Conservation (phyloP, 257 asterid genomes). For the Cynanchum wilfordii region DNA sequence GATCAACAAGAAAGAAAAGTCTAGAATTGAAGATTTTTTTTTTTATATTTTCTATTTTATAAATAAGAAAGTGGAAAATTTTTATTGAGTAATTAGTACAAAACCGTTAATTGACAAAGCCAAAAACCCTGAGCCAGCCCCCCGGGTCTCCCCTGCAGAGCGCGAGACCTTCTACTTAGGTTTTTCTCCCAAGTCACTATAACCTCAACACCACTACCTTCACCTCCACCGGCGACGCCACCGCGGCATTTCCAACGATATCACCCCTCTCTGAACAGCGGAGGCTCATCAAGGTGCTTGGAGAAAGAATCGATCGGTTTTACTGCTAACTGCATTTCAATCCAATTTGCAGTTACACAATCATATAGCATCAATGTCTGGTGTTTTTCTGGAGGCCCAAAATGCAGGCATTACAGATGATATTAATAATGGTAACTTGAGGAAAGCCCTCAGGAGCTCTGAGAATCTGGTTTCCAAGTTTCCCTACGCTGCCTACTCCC, state of each 20-base stretch:
- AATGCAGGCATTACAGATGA: constrained; percentile 97
- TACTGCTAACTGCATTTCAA: neutral
- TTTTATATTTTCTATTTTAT: no score
- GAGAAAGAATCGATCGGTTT: neutral
- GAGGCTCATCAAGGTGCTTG: neutral
- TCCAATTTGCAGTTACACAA: neutral
- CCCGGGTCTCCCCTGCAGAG: neutral
- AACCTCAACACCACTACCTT: neutral
- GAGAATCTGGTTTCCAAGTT: constrained; percentile 63
- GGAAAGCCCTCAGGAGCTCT: constrained; percentile 79
- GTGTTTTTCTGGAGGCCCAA: constrained; percentile 93
- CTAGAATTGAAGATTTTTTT: no score
- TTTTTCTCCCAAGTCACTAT: constrained; percentile 8
- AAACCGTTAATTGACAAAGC: neutral
- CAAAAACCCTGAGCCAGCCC: neutral
- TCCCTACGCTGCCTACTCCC: constrained; percentile 85
- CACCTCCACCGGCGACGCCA: neutral
- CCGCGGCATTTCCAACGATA: neutral
- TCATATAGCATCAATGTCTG: constrained; percentile 81
- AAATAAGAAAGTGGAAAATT: no score
- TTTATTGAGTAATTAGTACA: neutral
- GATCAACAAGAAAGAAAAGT: no score
- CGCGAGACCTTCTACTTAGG: neutral
- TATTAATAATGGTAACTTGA: constrained; percentile 90
- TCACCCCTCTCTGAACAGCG: neutral